Base-by-base conservation (phyloP, 495 filamentous ascomycete species). In the Penicillium cinerascens region DNA sequence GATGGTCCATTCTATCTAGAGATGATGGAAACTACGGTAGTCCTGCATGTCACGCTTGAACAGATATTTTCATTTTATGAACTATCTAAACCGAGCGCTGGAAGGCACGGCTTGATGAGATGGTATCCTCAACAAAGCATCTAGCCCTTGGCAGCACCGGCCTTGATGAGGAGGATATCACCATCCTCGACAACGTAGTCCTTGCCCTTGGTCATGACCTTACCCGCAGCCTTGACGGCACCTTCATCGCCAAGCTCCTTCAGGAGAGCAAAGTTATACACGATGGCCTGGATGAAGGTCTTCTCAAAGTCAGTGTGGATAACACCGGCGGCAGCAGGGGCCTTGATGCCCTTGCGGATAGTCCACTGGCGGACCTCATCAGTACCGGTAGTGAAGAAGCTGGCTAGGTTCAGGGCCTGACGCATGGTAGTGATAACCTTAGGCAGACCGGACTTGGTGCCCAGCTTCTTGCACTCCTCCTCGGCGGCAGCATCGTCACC, bases 341-440 rank as follows among this genome's bases (percentile, higher is more conserved):
- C 95, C 78, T 99, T 99, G 60, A 88, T 95, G 51, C 91, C 91
- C 67, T 92, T 92, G 38, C 95, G 83, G 66, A 99, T 92, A 27
- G 92, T 97, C 95, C 95, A 99, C 71, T 99, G 95, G 54, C 95
- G 82, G 47, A 99, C 95, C 76, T 99, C 95, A 66, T 99, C 95
- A 33, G 91, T 74, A 58, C 95, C 95, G 20, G 89, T 93, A 25
- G 95, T 99, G 85, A 99, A 99, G 81, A 99, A 99, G 61, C 86
- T 89, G 56, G 84, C 84, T 42, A 99, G 78, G 71, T 92, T 87
- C 61, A 99, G 75, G n/a, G 81, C 83, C 66, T 88, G 85, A 58
- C 95, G 86, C 95, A 99, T 99, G 52, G 87, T 87, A n/a, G 85
- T 80, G 57, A 99, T 87, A 63, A 95, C 80, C 80, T 96, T 97